Conservation (phyloP, 2,329 filamentous ascomycete genomes). For the Ophiostoma angusticollis region DNA sequence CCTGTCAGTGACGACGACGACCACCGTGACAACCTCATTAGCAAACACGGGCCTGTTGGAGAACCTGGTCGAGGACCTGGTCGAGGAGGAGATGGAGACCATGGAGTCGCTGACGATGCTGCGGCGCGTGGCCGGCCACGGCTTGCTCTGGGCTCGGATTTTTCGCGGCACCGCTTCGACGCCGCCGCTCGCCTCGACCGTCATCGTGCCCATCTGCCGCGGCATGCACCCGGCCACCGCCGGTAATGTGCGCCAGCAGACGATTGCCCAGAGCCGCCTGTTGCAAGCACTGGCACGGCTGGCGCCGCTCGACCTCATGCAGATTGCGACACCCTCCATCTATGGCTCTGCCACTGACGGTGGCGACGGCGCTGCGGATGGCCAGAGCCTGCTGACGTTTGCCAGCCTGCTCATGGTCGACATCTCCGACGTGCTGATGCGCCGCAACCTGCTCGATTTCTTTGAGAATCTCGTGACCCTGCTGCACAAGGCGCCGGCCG, state of each 20-base stretch:
- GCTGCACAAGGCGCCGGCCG: slow-evolving; percentile 24
- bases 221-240: slow-evolving; percentile 18
- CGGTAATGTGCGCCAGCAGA: slow-evolving; percentile 25
- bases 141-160: slow-evolving; percentile 42
- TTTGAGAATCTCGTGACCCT: slow-evolving; percentile 37
- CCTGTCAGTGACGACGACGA: too few relatives aligned
- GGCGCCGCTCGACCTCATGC: slow-evolving; percentile 32
- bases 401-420: slow-evolving; percentile 40
- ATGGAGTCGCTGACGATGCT: slow-evolving; percentile 26
- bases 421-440: slow-evolving; percentile 35
- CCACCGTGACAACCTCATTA: too few relatives aligned
- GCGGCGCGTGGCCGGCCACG: slow-evolving; percentile 33
- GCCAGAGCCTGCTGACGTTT: slow-evolving; percentile 33
- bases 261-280: slow-evolving; percentile 39
- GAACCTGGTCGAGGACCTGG: too few relatives aligned
- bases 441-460: slow-evolving; percentile 38
- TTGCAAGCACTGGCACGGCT: slow-evolving; percentile 39
- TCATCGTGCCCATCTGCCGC: slow-evolving; percentile 23
- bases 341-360: too few relatives aligned
- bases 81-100: too few relatives aligned
- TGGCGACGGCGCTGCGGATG: slow-evolving; percentile 2
- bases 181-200: slow-evolving; percentile 30
- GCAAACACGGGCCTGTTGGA: too few relatives aligned
- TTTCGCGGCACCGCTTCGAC: slow-evolving; percentile 37
- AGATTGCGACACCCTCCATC: too few relatives aligned